These are phyloP conservation scores for Colletotrichum chlorophyti DNA, from an alignment of 2,329 filamentous ascomycete species.

Conservation along the genomic window DNA sequence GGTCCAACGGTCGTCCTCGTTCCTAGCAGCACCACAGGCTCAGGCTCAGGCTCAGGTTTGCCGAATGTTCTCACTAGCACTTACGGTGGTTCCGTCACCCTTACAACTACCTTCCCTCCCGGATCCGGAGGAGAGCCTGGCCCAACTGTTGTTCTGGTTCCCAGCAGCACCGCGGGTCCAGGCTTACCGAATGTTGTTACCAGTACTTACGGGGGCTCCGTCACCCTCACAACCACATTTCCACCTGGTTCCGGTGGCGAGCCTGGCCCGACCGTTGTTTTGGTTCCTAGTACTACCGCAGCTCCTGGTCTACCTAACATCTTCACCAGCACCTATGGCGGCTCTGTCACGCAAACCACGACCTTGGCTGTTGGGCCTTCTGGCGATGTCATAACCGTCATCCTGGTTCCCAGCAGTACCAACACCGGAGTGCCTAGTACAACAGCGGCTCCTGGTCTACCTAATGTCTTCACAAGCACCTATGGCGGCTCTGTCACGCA, in stretches of 20 bases:
- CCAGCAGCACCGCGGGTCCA: neutral
- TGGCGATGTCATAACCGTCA: neutral
- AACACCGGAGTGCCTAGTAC: neutral
- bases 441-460: neutral
- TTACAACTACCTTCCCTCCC: neutral
- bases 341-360: neutral
- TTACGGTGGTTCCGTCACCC: neutral
- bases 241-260: neutral
- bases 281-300: neutral
- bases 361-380: neutral
- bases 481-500: neutral
- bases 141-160: neutral
- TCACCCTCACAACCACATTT: neutral
- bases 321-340: conserved; percentile 9
- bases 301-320: neutral
- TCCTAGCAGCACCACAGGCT: neutral
- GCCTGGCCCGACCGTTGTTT: neutral
- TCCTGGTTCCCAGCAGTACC: neutral
- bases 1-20: neutral
- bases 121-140: neutral
- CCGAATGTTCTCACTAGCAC: neutral
- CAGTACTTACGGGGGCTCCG: neutral
- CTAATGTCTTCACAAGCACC: neutral
- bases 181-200: neutral
- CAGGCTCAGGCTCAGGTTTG: neutral